Conservation (phyloP, 2,329 filamentous ascomycete species). For the Botryotinia narcissicola region DNA sequence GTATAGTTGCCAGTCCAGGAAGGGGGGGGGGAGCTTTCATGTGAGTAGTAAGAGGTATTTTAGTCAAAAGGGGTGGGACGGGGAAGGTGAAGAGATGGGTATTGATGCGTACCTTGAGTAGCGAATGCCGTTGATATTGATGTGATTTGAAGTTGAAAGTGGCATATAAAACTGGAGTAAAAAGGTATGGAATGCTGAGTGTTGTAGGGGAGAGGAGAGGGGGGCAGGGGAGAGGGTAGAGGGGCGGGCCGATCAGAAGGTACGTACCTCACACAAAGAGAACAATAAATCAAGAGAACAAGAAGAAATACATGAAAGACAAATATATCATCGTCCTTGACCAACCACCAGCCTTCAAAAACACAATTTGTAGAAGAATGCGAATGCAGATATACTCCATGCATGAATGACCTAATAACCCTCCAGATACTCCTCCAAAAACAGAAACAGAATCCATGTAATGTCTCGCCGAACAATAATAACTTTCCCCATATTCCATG, state of each 20-base stretch:
- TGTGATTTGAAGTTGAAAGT: not conserved
- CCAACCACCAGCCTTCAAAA: slow-evolving; percentile 30
- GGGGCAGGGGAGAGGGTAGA: slow-evolving; percentile 2
- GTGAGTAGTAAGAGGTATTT: slow-evolving; percentile 35
- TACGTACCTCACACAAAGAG: slow-evolving; percentile 35
- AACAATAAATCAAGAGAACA: slow-evolving; percentile 8
- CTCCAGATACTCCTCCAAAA: slow-evolving; percentile 10
- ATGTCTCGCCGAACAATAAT: slow-evolving; percentile 15
- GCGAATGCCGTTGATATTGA: not conserved
- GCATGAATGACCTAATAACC: slow-evolving; percentile 3
- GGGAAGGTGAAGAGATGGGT: not conserved
- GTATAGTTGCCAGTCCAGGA: not conserved
- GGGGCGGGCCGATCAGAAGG: slow-evolving; percentile 19
- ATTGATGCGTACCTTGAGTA: slow-evolving; percentile 27
- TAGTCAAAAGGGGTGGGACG: not conserved
- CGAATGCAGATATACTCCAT: slow-evolving; percentile 30
- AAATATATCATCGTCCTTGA: slow-evolving; percentile 15
- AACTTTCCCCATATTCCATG: slow-evolving; percentile 19
- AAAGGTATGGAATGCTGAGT: not conserved
- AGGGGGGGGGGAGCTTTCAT: slow-evolving; percentile 28
- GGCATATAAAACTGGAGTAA: not conserved
- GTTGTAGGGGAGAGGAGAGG: not conserved
- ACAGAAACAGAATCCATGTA: not conserved
- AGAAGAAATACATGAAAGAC: slow-evolving; percentile 22
- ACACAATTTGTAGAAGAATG: slow-evolving; percentile 1